A percentile compares a stretch with the other conserved stretches of the same genome.
These are phyloP conservation scores for Huntiella abstrusa DNA, from an alignment of 2,329 filamentous ascomycete species.

Conservation along the genomic window DNA sequence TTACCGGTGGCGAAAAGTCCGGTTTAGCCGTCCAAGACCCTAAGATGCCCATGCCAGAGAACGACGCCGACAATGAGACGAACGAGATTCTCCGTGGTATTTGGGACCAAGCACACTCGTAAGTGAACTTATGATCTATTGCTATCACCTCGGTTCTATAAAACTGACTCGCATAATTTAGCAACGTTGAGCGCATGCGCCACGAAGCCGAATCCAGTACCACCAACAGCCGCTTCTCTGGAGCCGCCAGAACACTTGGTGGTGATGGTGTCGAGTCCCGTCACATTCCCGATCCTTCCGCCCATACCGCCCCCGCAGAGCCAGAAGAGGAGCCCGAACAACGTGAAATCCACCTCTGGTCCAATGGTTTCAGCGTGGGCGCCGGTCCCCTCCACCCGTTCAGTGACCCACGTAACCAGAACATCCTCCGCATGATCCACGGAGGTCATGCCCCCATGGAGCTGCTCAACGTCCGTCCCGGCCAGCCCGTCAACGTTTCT, in stretches of 20 bases:
- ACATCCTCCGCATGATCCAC: conserved; percentile 57
- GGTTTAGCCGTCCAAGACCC: conserved; percentile 50
- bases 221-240: conserved; percentile 42
- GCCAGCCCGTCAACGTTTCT: conserved; percentile 63
- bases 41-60: conserved; percentile 20
- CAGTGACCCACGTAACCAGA: conserved; percentile 57
- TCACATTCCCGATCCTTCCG: conserved; percentile 41
- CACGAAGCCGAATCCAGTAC: conserved; percentile 16
- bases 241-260: conserved; percentile 56
- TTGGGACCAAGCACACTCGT: conserved; percentile 44
- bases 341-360: conserved; percentile 61
- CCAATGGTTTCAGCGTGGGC: conserved; percentile 69
- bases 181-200: conserved; percentile 4
- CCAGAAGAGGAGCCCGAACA: conserved; percentile 23
- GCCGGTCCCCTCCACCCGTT: conserved; percentile 62
- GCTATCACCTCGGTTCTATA: background rate
- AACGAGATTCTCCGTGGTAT: conserved; percentile 41
- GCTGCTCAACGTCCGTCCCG: conserved; percentile 55
- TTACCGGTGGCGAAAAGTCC: conserved; percentile 74
- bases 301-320: conserved; percentile 16
- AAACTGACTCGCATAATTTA: background rate
- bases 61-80: conserved; percentile 8
- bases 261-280: conserved; percentile 58
- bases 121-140: conserved; percentile 14
- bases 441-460: conserved; percentile 58